phyloP scores from a whole-genome alignment of 805 yeast genomes.

The Ogataea pilisensis region DNA sequence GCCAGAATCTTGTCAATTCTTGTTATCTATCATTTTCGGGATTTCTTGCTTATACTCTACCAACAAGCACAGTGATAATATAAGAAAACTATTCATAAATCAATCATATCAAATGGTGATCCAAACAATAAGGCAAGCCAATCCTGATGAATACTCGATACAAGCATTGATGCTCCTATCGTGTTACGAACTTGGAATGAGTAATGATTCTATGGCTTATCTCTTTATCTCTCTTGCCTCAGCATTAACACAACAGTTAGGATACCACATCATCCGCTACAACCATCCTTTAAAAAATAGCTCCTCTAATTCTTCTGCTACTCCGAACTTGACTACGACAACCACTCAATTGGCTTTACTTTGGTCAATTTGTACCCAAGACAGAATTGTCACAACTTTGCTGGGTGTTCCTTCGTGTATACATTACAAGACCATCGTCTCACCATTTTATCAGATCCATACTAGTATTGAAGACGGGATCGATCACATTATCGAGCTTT shows the following conservation, averaged over 20 bases:
- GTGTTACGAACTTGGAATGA: constrained; percentile 30
- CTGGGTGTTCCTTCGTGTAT: constrained; percentile 31
- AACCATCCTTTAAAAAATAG: no score
- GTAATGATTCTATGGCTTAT: constrained; percentile 29
- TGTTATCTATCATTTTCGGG: constrained; percentile 25
- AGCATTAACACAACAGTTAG: constrained; percentile 32
- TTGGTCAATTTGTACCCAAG: constrained; percentile 32
- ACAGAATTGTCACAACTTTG: constrained; percentile 24
- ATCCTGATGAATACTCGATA: constrained; percentile 22
- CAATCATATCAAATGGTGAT: constrained; percentile 25
- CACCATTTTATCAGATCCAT: constrained; percentile 27
- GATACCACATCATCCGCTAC: constrained; percentile 29
- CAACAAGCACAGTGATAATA: constrained; percentile 10
- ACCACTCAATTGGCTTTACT: constrained; percentile 26
- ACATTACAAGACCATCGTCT: constrained; percentile 31
- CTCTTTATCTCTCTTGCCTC: constrained; percentile 30
- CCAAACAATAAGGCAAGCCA: constrained; percentile 13
- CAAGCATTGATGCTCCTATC: constrained; percentile 26
- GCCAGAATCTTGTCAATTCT: constrained; percentile 21
- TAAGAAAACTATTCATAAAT: constrained; percentile 19
- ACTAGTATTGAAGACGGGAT: constrained; percentile 7
- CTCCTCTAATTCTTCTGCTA: no score
- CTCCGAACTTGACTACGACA: no score
- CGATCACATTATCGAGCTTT: constrained; percentile 19
- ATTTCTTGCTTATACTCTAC: constrained; percentile 23